Evolutionary conservation across 2,329 filamentous ascomycete species (phyloP), one percentile per base, ranked within the genome.

Genomic region (Claviceps cyperi): DNA sequence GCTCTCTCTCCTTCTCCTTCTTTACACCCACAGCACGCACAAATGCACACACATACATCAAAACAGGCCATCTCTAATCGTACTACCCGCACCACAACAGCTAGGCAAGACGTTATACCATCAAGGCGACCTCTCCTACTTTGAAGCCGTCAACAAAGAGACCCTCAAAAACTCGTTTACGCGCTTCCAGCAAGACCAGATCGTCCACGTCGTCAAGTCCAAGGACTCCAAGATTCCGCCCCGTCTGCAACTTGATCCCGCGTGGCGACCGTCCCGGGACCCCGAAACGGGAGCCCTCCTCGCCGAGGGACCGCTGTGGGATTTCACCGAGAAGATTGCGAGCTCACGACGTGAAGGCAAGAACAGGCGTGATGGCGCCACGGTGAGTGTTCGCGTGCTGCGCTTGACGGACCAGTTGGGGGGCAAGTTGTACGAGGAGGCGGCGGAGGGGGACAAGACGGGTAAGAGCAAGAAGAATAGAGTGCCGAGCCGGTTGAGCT

Each of bases 101-200:
- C 79, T 96, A 32, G 92, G 92, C 50, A 97, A 98, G 68, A 97
- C 92, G 0, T 75, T 98, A 1, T 98, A 96, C 62, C 91, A 98
- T 63, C 91, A 98, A 69, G 92, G 92, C 50, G 92, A 98, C 60
- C 78, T 98, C 9, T 90, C 84, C 32, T 98, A 98, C 68, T 97
- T 96, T 58, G 92, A 98, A 68, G 90, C 92, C 2, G 91, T 98
- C 55, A 98, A 98, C 72, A 96, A 96, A 60, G 91, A 98, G 66
- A 94, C 90, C 0, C 77, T 98, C 51, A 94, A 92, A 62, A 98
- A 98, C 65, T 84, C 90, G 0, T 96, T 91, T 66, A 75, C 80
- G 38, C 80, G 88, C 15, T 94, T 94, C 60, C 82, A 90, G 58
- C 88, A 96, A 60, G 91, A 97, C 59, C 86, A 89, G 8, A 94